Percentiles rank a stretch among this genome's conserved stretches.
Evolutionary conservation across 768 basidiomycete genomes (phyloP).

Genomic region (Cyathus striatus): DNA sequence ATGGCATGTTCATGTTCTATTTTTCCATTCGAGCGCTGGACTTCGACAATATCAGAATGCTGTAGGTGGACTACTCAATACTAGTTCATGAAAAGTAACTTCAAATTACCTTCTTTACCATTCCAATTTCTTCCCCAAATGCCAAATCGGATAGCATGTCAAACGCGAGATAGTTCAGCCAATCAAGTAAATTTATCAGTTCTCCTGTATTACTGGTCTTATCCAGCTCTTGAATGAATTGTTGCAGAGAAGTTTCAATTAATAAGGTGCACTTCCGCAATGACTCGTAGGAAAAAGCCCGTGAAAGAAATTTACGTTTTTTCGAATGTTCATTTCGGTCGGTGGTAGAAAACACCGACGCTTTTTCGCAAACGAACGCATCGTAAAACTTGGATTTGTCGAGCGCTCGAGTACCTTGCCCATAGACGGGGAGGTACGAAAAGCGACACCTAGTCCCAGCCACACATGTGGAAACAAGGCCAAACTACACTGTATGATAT

Average conservation of each 20-base stretch:
- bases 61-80: constrained; percentile 1
- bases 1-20: constrained; percentile 9
- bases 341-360: constrained; percentile 24
- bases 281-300: constrained; percentile 20
- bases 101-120: constrained; percentile 9
- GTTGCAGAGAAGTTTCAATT: constrained; percentile 9
- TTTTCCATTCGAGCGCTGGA: neutral
- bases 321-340: constrained; percentile 23
- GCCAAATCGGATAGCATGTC: constrained; percentile 26
- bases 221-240: constrained; percentile 16
- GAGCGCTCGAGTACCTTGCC: constrained; percentile 21
- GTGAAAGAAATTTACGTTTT: constrained; percentile 23
- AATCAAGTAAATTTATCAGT: constrained; percentile 16
- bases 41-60: constrained; percentile 19
- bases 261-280: constrained; percentile 12
- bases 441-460: too few species aligned
- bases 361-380: constrained; percentile 20
- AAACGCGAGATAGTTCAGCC: constrained; percentile 29
- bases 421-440: too few species aligned
- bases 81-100: neutral
- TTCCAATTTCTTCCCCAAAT: constrained; percentile 26
- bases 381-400: constrained; percentile 25
- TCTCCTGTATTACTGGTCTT: constrained; percentile 10
- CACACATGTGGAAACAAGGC: too few species aligned
- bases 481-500: too few species aligned